Percentiles rank a stretch among this genome's conserved stretches.
phyloP scores from a whole-genome alignment of 1,284 basidiomycete species.

The Ganoderma multipileum region DNA sequence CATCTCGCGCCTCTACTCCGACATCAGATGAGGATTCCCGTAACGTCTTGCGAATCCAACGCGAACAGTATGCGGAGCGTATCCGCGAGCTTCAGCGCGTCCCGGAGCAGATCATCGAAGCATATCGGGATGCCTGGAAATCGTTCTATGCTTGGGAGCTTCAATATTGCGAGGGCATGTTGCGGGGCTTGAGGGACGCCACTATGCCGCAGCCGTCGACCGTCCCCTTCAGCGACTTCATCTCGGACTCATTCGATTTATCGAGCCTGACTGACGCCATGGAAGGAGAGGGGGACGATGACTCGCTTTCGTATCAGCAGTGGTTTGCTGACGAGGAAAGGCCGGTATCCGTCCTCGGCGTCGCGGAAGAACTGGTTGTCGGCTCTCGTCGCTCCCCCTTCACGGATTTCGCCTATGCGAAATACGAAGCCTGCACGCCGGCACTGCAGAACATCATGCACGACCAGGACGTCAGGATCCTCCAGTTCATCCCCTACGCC shows the following conservation, averaged over 20 bases:
- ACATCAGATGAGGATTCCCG: constrained; percentile 4
- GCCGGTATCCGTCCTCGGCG: background rate
- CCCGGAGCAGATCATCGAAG: constrained; percentile 5
- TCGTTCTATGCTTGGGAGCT: constrained; percentile 47
- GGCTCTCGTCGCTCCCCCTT: background rate
- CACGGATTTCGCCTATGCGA: constrained; percentile 22
- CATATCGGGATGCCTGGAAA: constrained; percentile 39
- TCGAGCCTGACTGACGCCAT: constrained; percentile 11
- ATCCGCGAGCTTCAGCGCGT: constrained; percentile 17
- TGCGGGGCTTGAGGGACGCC: constrained; percentile 16
- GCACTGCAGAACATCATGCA: constrained; percentile 32
- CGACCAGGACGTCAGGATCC: constrained; percentile 8
- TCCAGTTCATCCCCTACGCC: constrained; percentile 44
- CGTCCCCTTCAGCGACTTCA: background rate
- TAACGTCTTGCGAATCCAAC: constrained; percentile 10
- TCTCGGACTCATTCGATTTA: background rate
- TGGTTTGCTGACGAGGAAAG: constrained; percentile 8
- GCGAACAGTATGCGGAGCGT: constrained; percentile 16
- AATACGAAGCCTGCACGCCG: constrained; percentile 46
- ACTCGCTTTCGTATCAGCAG: constrained; percentile 6
- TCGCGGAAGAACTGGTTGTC: background rate
- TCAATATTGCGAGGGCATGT: constrained; percentile 17
- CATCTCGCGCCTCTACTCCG: background rate
- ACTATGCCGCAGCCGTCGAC: background rate
- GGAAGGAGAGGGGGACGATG: constrained; percentile 8